These are phyloP conservation scores for Penicillium bialowiezense DNA, from an alignment of 495 filamentous ascomycete genomes.

Conservation along the genomic window DNA sequence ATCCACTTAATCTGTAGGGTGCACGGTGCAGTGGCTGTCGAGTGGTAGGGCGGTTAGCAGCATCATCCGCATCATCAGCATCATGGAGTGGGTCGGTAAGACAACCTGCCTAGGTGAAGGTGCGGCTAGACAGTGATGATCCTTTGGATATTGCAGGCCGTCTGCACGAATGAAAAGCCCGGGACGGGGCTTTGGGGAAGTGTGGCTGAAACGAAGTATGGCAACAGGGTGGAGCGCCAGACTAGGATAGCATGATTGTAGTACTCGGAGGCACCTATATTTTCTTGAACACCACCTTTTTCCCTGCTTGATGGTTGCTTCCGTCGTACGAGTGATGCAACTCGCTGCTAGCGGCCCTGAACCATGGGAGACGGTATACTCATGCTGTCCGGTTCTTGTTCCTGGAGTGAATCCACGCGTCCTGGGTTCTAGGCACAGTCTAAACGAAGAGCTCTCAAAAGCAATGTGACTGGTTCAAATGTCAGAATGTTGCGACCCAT, in stretches of 20 bases:
- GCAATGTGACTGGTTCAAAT: slow-evolving; percentile 5
- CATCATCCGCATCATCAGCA: slow-evolving; percentile 9
- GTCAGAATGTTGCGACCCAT: slow-evolving; percentile 15
- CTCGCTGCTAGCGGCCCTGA: neutral
- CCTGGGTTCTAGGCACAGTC: too few relatives aligned
- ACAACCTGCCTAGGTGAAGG: neutral
- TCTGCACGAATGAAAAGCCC: slow-evolving; percentile 12
- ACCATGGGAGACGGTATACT: neutral
- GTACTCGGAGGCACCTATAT: neutral
- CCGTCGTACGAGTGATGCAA: neutral
- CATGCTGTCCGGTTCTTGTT: neutral
- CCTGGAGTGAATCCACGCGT: neutral
- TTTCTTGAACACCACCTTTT: neutral
- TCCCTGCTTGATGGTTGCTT: neutral
- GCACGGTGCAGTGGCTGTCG: slow-evolving; percentile 10
- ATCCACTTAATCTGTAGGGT: slow-evolving; percentile 14
- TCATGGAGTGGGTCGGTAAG: slow-evolving; percentile 1
- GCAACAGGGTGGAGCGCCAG: slow-evolving; percentile 5
- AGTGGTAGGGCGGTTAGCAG: slow-evolving; percentile 1
- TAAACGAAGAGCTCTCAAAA: neutral
- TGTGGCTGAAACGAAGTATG: slow-evolving; percentile 14
- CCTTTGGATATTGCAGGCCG: slow-evolving; percentile 1
- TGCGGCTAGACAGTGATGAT: slow-evolving; percentile 12
- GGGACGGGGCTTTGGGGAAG: neutral
- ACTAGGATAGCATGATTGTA: slow-evolving; percentile 13